phyloP scores from a whole-genome alignment of 2,329 filamentous ascomycete genomes.

The Talaromyces sp. region DNA sequence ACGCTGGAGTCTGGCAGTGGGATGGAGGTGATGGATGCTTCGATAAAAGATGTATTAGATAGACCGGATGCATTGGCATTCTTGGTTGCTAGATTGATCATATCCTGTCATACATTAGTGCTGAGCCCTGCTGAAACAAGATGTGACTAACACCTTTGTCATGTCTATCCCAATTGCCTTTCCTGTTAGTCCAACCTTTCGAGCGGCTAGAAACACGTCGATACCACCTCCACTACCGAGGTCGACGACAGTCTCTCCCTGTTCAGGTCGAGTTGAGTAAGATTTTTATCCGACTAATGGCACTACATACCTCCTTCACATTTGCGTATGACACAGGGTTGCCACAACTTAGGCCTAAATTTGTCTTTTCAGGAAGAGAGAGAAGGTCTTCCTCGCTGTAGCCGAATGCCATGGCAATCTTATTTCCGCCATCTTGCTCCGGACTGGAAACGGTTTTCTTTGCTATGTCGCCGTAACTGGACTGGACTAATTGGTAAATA shows the following conservation, averaged over 20 bases:
- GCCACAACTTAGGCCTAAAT: slow-evolving; percentile 54
- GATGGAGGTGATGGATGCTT: slow-evolving; percentile 52
- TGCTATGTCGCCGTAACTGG: slow-evolving; percentile 13
- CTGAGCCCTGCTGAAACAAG: background rate
- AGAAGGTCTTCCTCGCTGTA: slow-evolving; percentile 50
- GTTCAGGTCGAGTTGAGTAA: background rate
- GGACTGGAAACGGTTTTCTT: slow-evolving; percentile 26
- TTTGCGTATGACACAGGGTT: slow-evolving; percentile 52
- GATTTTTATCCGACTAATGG: background rate
- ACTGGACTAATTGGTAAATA: slow-evolving; percentile 4
- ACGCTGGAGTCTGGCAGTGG: slow-evolving; percentile 42
- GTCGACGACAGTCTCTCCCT: slow-evolving; percentile 58
- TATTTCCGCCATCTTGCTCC: slow-evolving; percentile 34
- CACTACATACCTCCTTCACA: slow-evolving; percentile 39
- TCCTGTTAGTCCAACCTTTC: slow-evolving; percentile 48
- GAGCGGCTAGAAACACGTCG: slow-evolving; percentile 55
- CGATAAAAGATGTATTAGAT: slow-evolving; percentile 51
- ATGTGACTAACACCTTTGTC: slow-evolving; percentile 46
- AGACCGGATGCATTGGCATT: slow-evolving; percentile 42
- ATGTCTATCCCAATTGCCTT: slow-evolving; percentile 58
- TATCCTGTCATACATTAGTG: slow-evolving; percentile 42
- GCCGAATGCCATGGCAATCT: slow-evolving; percentile 52
- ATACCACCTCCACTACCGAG: slow-evolving; percentile 58
- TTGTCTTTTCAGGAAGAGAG: slow-evolving; percentile 47
- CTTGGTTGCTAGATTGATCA: slow-evolving; percentile 50